A percentile compares a stretch with the other conserved stretches of the same genome.
phyloP scores from a whole-genome alignment of 2,329 filamentous ascomycete genomes.

The Gaeumannomyces tritici region DNA sequence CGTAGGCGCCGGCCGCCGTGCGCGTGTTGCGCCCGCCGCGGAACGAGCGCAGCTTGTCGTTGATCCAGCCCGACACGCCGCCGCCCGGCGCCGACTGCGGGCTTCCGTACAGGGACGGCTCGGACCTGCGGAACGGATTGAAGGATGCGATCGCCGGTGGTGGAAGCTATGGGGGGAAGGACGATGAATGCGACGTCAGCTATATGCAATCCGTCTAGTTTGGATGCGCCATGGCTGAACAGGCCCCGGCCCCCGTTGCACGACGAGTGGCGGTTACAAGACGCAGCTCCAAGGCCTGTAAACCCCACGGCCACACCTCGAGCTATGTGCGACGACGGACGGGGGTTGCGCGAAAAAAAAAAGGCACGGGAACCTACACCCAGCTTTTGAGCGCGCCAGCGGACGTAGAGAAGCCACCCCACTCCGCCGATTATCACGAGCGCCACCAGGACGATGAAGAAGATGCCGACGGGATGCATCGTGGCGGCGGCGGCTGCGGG shows the following conservation, averaged over 20 bases:
- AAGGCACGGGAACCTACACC: slow-evolving; percentile 42
- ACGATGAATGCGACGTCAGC: not conserved
- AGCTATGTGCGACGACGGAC: not conserved
- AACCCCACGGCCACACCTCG: too few relatives aligned
- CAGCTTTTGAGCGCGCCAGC: slow-evolving; percentile 61
- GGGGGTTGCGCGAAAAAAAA: not conserved
- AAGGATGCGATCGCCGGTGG: slow-evolving; percentile 6
- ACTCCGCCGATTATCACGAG: slow-evolving; percentile 44
- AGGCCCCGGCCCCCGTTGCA: too few relatives aligned
- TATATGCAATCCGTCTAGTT: not conserved
- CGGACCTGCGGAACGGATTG: slow-evolving; percentile 50
- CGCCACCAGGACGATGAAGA: slow-evolving; percentile 65
- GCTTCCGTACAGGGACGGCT: slow-evolving; percentile 29
- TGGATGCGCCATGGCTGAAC: not conserved
- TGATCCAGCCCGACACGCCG: slow-evolving; percentile 59
- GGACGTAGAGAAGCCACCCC: slow-evolving; percentile 63
- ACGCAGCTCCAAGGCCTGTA: not conserved
- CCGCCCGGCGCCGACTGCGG: slow-evolving; percentile 49
- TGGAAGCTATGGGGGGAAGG: slow-evolving; percentile 2
- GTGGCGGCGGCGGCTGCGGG: too few relatives aligned
- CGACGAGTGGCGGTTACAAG: not conserved
- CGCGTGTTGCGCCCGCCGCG: slow-evolving; percentile 52
- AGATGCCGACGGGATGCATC: slow-evolving; percentile 54
- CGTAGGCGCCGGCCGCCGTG: slow-evolving; percentile 63
- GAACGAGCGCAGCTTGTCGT: slow-evolving; percentile 53